These are phyloP conservation scores for Colletotrichum eleusines DNA, from an alignment of 2,329 filamentous ascomycete genomes.

Conservation along the genomic window DNA sequence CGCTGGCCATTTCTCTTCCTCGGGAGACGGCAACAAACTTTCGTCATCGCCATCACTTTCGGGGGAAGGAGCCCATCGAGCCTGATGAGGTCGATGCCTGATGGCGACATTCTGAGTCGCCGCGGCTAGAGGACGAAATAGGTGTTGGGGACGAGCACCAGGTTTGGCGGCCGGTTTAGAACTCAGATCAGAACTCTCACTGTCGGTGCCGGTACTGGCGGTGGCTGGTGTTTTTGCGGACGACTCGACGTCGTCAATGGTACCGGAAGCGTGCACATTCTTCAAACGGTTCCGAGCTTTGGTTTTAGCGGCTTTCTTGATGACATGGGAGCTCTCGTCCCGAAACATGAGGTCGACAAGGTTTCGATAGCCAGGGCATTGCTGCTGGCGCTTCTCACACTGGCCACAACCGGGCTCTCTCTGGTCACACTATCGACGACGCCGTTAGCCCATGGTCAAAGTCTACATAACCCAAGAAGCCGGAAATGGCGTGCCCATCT, in stretches of 20 bases:
- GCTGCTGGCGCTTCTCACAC: conserved; percentile 63
- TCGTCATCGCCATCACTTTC: conserved; percentile 42
- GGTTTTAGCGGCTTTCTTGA: conserved; percentile 59
- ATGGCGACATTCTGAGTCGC: conserved; percentile 39
- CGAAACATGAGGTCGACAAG: conserved; percentile 69
- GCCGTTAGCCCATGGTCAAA: conserved; percentile 18
- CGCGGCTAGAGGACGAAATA: conserved; percentile 34
- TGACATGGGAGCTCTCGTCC: conserved; percentile 67
- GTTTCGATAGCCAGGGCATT: conserved; percentile 68
- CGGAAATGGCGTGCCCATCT: not conserved
- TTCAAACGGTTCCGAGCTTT: conserved; percentile 49
- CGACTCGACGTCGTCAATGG: conserved; percentile 3
- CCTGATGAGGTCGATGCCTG: conserved; percentile 4
- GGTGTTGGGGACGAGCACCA: conserved; percentile 7
- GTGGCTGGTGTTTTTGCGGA: conserved; percentile 3
- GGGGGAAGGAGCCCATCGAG: conserved; percentile 18
- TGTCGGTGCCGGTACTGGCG: conserved; percentile 1
- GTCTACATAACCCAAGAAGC: not conserved
- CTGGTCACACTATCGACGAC: conserved; percentile 62
- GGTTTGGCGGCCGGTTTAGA: conserved; percentile 1
- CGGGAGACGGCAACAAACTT: conserved; percentile 48
- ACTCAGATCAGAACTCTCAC: conserved; percentile 16
- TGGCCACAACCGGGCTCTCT: conserved; percentile 64
- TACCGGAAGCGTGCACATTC: conserved; percentile 43
- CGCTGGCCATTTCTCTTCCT: conserved; percentile 49